Evolutionary conservation across 352 stramenopile genomes (phyloP).

Genomic region (Blastocystis sp.): DNA sequence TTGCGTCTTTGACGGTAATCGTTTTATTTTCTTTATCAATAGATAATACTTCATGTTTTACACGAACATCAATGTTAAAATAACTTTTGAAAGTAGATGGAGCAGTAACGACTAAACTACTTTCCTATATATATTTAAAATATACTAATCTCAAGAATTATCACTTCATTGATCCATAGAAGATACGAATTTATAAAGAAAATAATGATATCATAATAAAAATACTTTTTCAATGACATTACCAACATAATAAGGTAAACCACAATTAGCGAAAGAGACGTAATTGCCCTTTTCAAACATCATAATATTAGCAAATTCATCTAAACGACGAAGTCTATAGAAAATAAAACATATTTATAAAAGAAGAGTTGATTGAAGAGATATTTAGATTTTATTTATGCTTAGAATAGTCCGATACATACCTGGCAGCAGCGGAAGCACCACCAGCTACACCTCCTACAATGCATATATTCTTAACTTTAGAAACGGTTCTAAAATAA

Average conservation of each 20-base stretch:
- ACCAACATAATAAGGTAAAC: slow-evolving; percentile 53
- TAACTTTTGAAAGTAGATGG: slow-evolving; percentile 44
- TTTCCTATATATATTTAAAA: slow-evolving; percentile 10
- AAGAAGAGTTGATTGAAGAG: no score
- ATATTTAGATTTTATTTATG: no score
- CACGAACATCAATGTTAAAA: slow-evolving; percentile 48
- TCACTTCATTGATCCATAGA: background rate
- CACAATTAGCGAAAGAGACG: slow-evolving; percentile 50
- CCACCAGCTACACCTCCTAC: slow-evolving; percentile 51
- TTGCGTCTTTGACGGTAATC: slow-evolving; percentile 43
- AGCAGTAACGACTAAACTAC: slow-evolving; percentile 48
- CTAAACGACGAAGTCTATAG: slow-evolving; percentile 27
- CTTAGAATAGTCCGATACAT: slow-evolving; percentile 39
- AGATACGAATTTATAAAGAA: slow-evolving; percentile 14
- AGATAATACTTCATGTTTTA: slow-evolving; percentile 44
- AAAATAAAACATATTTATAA: no score
- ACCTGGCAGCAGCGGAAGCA: slow-evolving; percentile 48
- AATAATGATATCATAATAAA: background rate
- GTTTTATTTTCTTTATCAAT: slow-evolving; percentile 47
- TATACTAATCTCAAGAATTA: slow-evolving; percentile 33
- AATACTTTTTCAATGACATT: slow-evolving; percentile 45
- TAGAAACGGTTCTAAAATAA: background rate
- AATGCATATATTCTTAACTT: slow-evolving; percentile 47
- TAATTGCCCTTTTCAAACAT: slow-evolving; percentile 49
- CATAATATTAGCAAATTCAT: slow-evolving; percentile 47